A percentile compares a stretch with the other conserved stretches of the same genome.
phyloP scores from a whole-genome alignment of 208 protist species.

The Eutreptiella sp. region DNA sequence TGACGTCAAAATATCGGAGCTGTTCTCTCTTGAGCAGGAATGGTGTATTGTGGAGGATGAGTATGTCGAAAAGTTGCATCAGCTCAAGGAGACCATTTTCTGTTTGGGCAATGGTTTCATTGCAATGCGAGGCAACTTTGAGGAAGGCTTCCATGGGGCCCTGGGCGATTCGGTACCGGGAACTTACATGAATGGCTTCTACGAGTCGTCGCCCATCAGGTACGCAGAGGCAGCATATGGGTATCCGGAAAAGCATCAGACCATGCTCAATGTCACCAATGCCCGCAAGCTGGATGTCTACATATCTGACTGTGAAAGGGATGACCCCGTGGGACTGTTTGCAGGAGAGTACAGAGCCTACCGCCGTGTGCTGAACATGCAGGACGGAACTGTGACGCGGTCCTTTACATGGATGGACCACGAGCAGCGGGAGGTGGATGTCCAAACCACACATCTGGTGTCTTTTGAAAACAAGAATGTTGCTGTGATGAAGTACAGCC shows the following conservation, averaged over 20 bases:
- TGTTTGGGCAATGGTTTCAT: conserved; percentile 19
- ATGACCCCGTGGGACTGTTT: conserved; percentile 1
- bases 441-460: conserved; percentile 1
- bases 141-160: conserved; percentile 18
- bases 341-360: neutral
- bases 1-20: too few relatives aligned
- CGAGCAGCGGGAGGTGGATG: neutral
- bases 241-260: conserved; percentile 2
- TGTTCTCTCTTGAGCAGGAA: too few relatives aligned
- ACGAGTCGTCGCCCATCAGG: conserved; percentile 7
- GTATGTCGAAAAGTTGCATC: too few relatives aligned
- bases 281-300: conserved; percentile 17
- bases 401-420: neutral
- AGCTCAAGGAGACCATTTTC: conserved; percentile 18
- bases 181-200: conserved; percentile 24
- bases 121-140: conserved; percentile 17
- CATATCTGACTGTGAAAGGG: conserved; percentile 6
- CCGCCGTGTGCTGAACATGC: conserved; percentile 5
- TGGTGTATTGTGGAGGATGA: too few relatives aligned
- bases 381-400: conserved; percentile 12
- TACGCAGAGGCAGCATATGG: conserved; percentile 19
- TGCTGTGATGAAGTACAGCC: conserved; percentile 13
- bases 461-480: too few relatives aligned
- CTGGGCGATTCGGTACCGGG: too few relatives aligned
- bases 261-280: conserved; percentile 24